A percentile compares a stretch with the other conserved stretches of the same genome.
Evolutionary conservation across 352 stramenopile genomes (phyloP).

Genomic region (Pythium brassicae): DNA sequence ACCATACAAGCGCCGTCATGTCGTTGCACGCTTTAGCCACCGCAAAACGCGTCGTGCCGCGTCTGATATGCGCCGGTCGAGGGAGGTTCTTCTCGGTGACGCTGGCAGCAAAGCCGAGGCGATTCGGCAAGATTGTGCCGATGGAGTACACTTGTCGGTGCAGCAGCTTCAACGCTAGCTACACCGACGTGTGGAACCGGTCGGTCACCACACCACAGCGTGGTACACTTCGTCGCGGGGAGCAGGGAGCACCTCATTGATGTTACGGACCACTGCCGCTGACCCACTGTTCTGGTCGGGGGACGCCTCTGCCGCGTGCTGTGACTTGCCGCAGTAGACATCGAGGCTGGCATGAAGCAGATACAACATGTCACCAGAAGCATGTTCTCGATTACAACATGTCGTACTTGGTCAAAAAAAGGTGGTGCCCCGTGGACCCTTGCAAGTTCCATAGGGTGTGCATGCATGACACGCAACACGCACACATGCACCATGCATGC

Average conservation of each 20-base stretch:
- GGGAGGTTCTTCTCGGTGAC: background rate
- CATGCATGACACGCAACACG: background rate
- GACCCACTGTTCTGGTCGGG: too few relatives aligned
- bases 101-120: background rate
- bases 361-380: too few relatives aligned
- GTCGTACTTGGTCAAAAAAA: background rate
- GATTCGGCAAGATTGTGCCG: background rate
- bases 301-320: background rate
- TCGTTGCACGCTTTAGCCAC: background rate
- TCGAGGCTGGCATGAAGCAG: background rate
- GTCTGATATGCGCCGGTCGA: background rate
- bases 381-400: background rate
- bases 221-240: background rate
- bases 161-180: background rate
- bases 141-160: background rate
- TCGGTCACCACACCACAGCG: background rate
- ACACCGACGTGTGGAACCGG: background rate
- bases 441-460: too few relatives aligned
- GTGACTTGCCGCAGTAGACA: background rate
- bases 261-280: background rate
- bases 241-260: background rate
- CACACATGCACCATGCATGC: background rate
- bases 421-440: too few relatives aligned
- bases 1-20: background rate
- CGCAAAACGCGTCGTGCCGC: background rate